phyloP scores from a whole-genome alignment of 1,284 basidiomycete species.

The Boletus smithii region DNA sequence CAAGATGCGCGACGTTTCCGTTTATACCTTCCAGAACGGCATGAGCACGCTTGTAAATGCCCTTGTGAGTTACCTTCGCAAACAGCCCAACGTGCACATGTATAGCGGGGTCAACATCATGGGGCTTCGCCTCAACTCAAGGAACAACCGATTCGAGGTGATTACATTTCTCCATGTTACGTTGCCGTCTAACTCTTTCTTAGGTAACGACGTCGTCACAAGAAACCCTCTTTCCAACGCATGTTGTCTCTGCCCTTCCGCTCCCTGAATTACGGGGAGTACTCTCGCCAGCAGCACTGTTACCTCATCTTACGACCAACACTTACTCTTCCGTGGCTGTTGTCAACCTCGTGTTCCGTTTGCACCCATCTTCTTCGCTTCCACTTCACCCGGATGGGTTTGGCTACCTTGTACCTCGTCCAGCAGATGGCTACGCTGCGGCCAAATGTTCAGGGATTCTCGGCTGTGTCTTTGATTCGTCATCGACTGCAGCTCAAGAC shows the following conservation, averaged over 20 bases:
- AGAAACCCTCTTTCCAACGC: slow-evolving; percentile 44
- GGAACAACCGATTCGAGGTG: slow-evolving; percentile 45
- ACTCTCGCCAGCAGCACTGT: slow-evolving; percentile 40
- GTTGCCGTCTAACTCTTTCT: slow-evolving; percentile 9
- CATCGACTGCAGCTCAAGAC: slow-evolving; percentile 70
- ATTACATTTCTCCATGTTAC: slow-evolving; percentile 18
- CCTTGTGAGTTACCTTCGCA: slow-evolving; percentile 49
- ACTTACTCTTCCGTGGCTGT: slow-evolving; percentile 67
- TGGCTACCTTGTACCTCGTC: slow-evolving; percentile 90
- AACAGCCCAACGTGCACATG: slow-evolving; percentile 58
- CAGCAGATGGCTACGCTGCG: slow-evolving; percentile 45
- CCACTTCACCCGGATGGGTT: slow-evolving; percentile 80
- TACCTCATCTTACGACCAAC: slow-evolving; percentile 52
- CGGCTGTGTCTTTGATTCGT: slow-evolving; percentile 84
- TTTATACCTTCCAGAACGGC: slow-evolving; percentile 81
- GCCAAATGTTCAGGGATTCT: slow-evolving; percentile 55
- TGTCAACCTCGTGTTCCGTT: slow-evolving; percentile 71
- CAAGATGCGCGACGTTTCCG: slow-evolving; percentile 60
- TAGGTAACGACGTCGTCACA: slow-evolving; percentile 45
- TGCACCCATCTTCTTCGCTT: slow-evolving; percentile 37
- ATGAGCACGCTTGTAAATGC: slow-evolving; percentile 65
- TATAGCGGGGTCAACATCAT: slow-evolving; percentile 42
- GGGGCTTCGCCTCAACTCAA: slow-evolving; percentile 36
- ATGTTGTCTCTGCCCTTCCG: slow-evolving; percentile 68
- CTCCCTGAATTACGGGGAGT: slow-evolving; percentile 62